Evolutionary conservation across 371 early-diverging fungal genomes (phyloP).

Genomic region (Mortierella sp.): DNA sequence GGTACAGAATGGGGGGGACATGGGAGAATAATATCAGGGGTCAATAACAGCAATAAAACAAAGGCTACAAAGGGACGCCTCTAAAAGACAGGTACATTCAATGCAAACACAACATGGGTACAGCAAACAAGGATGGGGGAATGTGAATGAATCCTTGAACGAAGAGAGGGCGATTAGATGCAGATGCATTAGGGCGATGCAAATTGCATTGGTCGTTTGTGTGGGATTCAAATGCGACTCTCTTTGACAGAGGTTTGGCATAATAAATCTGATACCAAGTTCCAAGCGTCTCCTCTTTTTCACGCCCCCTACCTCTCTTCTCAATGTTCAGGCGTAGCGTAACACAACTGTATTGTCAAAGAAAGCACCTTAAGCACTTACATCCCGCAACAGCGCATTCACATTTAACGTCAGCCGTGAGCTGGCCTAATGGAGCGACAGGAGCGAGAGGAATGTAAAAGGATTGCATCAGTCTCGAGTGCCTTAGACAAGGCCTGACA

Average conservation of each 20-base stretch:
- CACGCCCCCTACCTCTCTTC: background rate
- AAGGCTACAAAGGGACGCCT: background rate
- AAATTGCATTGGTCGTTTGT: background rate
- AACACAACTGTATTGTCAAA: background rate
- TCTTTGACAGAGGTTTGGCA: no score
- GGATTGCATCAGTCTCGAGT: background rate
- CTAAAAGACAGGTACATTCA: background rate
- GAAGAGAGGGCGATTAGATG: no score
- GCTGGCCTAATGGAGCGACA: conserved; percentile 23
- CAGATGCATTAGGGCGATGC: no score
- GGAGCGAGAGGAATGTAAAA: background rate
- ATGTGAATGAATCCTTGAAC: background rate
- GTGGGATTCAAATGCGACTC: background rate
- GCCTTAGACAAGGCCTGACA: background rate
- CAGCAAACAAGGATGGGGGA: background rate
- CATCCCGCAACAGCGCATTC: conserved; percentile 30
- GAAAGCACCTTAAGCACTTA: conserved; percentile 8
- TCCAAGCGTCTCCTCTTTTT: no score
- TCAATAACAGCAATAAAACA: conserved; percentile 6
- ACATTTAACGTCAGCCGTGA: conserved; percentile 24
- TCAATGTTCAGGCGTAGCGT: background rate
- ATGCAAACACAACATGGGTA: background rate
- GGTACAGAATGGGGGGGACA: conserved; percentile 1
- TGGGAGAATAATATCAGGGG: conserved; percentile 23
- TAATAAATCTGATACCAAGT: no score